phyloP scores from a whole-genome alignment of 2,329 filamentous ascomycete species.

The Sarocladium kiliense region DNA sequence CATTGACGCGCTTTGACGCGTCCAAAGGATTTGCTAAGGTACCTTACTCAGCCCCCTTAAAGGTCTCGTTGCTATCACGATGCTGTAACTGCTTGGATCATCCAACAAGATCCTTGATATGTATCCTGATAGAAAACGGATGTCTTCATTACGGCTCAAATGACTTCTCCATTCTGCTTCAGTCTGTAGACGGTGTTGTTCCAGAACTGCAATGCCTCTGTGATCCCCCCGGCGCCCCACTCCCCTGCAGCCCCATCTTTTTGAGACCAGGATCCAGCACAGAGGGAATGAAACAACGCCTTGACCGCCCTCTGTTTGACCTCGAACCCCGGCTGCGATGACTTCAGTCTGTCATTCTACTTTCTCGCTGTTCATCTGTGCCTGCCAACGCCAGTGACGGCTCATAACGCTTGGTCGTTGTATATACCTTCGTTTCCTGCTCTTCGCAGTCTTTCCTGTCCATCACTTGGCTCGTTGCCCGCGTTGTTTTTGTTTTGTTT shows the following conservation, averaged over 20 bases:
- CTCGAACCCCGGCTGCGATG: slow-evolving; percentile 5
- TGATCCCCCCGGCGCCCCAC: not conserved
- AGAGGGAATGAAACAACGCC: slow-evolving; percentile 7
- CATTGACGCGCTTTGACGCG: not conserved
- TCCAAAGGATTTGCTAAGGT: too few species aligned
- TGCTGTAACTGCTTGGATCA: too few species aligned
- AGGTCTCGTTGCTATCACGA: too few species aligned
- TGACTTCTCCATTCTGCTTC: too few species aligned
- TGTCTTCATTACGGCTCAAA: too few species aligned
- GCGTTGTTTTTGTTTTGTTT: slow-evolving; percentile 7
- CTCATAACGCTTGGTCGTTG: not conserved
- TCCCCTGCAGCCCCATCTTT: slow-evolving; percentile 1
- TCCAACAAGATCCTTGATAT: too few species aligned
- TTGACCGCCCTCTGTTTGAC: slow-evolving; percentile 7
- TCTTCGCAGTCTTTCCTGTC: not conserved
- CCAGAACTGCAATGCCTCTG: too few species aligned
- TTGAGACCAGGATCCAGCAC: slow-evolving; percentile 5
- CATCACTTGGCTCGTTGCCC: slow-evolving; percentile 5
- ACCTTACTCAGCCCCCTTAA: too few species aligned
- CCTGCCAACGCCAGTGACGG: not conserved
- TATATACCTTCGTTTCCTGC: slow-evolving; percentile 1
- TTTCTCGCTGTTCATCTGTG: not conserved
- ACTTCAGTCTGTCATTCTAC: not conserved
- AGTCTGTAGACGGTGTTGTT: too few species aligned
- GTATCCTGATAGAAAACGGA: too few species aligned